Evolutionary conservation across 1,139 yeast genomes (phyloP).

Genomic region (Sugiyamaella neomexicana): DNA sequence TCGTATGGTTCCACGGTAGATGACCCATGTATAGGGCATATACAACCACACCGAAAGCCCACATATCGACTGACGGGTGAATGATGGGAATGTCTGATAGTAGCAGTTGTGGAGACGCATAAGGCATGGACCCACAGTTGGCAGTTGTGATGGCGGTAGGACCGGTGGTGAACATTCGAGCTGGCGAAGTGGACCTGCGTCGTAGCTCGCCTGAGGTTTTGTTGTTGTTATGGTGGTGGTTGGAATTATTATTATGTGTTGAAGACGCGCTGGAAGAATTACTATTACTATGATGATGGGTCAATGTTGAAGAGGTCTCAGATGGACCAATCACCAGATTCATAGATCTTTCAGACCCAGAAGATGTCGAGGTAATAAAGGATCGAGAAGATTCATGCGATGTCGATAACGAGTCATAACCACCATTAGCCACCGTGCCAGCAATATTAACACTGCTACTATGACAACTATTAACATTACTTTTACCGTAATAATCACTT

Average conservation of each 20-base stretch:
- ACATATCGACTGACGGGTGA: conserved; percentile 76
- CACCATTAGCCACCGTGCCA: not conserved
- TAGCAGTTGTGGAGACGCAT: conserved; percentile 85
- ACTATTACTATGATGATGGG: conserved; percentile 25
- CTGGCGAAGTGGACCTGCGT: conserved; percentile 5
- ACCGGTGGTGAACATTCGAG: conserved; percentile 13
- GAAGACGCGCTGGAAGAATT: conserved; percentile 12
- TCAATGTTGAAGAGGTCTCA: conserved; percentile 33
- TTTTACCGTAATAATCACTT: conserved; percentile 49
- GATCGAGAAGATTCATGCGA: conserved; percentile 14
- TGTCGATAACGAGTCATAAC: not conserved
- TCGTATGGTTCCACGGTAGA: conserved; percentile 79
- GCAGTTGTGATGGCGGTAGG: conserved; percentile 20
- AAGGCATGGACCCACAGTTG: conserved; percentile 82
- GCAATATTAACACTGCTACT: conserved; percentile 10
- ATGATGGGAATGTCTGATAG: conserved; percentile 65
- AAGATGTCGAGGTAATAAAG: conserved; percentile 8
- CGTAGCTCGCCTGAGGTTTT: not conserved
- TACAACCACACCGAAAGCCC: conserved; percentile 85
- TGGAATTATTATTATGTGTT: not conserved
- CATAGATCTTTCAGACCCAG: conserved; percentile 17
- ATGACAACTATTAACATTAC: conserved; percentile 1
- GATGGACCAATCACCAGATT: conserved; percentile 33
- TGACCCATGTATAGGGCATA: conserved; percentile 73
- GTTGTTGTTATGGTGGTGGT: not conserved